Percentiles rank a stretch among this genome's conserved stretches.
These are phyloP conservation scores for Elongisporangium undulatum DNA, from an alignment of 352 stramenopile genomes.

Conservation along the genomic window DNA sequence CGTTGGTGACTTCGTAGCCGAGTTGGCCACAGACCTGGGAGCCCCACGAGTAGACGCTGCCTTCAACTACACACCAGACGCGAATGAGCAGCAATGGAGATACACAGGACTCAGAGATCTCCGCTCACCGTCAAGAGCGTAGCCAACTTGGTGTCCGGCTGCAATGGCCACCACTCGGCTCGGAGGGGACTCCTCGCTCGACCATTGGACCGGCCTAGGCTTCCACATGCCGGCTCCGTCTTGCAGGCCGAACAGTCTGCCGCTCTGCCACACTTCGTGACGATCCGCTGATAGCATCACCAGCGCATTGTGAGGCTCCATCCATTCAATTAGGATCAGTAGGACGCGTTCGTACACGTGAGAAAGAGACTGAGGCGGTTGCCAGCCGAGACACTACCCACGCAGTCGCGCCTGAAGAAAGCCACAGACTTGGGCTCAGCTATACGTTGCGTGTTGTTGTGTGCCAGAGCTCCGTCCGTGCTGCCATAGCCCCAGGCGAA, in stretches of 20 bases:
- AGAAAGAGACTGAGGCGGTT: slow-evolving; percentile 63
- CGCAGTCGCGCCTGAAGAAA: slow-evolving; percentile 26
- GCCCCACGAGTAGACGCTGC: slow-evolving; percentile 55
- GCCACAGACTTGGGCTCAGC: slow-evolving; percentile 26
- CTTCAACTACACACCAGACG: slow-evolving; percentile 21
- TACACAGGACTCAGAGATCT: background rate
- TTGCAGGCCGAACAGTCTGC: slow-evolving; percentile 46
- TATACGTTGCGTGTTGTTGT: slow-evolving; percentile 20
- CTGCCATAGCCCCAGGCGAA: slow-evolving; percentile 56
- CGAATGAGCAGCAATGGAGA: background rate
- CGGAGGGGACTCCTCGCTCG: background rate
- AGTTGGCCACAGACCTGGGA: slow-evolving; percentile 50
- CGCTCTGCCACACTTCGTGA: slow-evolving; percentile 39
- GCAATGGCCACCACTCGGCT: slow-evolving; percentile 31
- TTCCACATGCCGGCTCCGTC: slow-evolving; percentile 55
- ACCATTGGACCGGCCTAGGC: slow-evolving; percentile 25
- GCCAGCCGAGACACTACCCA: slow-evolving; percentile 41
- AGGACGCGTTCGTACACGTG: slow-evolving; percentile 16
- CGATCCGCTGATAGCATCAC: slow-evolving; percentile 13
- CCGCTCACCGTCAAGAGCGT: slow-evolving; percentile 46
- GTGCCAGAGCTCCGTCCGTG: slow-evolving; percentile 38
- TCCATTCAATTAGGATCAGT: background rate
- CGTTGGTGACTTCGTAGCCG: slow-evolving; percentile 26
- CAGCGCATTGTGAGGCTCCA: background rate
- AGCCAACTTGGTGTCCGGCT: slow-evolving; percentile 47